phyloP scores from a whole-genome alignment of 768 basidiomycete genomes.

The Pleurotus tuoliensis region DNA sequence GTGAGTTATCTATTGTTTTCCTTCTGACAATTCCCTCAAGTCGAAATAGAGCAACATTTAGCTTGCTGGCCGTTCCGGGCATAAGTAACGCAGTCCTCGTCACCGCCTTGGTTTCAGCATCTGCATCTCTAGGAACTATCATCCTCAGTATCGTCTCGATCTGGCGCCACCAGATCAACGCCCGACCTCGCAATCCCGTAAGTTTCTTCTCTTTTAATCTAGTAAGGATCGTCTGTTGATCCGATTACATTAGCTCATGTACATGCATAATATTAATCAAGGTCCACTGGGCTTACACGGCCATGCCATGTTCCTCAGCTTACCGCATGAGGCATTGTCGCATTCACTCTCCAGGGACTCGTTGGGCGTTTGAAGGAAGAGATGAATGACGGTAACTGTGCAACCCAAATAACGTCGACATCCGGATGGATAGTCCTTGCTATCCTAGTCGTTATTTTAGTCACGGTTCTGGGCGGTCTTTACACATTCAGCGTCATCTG shows the following conservation, averaged over 20 bases:
- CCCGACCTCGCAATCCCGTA: slow-evolving; percentile 39
- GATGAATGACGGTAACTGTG: slow-evolving; percentile 12
- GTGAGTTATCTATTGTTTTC: slow-evolving; percentile 22
- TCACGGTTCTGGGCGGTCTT: slow-evolving; percentile 33
- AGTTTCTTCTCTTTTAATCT: slow-evolving; percentile 8
- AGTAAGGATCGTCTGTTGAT: slow-evolving; percentile 1
- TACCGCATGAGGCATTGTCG: slow-evolving; percentile 48
- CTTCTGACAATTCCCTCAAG: background rate
- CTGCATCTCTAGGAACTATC: slow-evolving; percentile 50
- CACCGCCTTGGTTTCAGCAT: slow-evolving; percentile 40
- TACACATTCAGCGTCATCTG: slow-evolving; percentile 51
- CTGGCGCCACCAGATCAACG: slow-evolving; percentile 51
- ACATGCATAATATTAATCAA: slow-evolving; percentile 49
- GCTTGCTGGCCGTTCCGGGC: slow-evolving; percentile 41
- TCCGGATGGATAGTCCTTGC: slow-evolving; percentile 38
- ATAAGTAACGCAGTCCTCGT: slow-evolving; percentile 30
- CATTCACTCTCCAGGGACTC: slow-evolving; percentile 39
- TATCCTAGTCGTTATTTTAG: slow-evolving; percentile 36
- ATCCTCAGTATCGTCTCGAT: slow-evolving; percentile 53
- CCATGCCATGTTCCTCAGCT: slow-evolving; percentile 45
- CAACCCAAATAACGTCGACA: slow-evolving; percentile 3
- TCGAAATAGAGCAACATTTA: slow-evolving; percentile 41
- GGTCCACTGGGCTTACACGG: slow-evolving; percentile 41
- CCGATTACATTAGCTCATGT: slow-evolving; percentile 36
- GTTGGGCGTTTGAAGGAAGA: slow-evolving; percentile 10